Evolutionary conservation across 176 grass and related monocot species (phyloP).

Genomic region (Coix lacrymajobi): DNA sequence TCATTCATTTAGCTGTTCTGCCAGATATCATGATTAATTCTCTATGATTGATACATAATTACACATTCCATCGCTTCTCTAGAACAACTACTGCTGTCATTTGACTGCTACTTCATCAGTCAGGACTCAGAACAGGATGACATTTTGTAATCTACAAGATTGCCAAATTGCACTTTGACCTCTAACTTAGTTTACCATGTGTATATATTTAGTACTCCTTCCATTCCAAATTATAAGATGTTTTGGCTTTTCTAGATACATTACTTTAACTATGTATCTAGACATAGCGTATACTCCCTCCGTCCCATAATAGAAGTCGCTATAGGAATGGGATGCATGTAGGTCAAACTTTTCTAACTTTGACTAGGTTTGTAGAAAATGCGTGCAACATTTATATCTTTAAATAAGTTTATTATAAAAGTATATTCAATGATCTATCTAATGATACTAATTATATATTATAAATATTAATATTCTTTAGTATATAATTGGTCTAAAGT

Average conservation of each 20-base stretch:
- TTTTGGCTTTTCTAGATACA: not conserved
- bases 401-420: too few relatives aligned
- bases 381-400: too few relatives aligned
- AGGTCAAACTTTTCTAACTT: too few relatives aligned
- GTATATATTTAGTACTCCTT: not conserved
- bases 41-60: not conserved
- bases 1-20: conserved; percentile 2
- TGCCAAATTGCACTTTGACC: not conserved
- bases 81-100: not conserved
- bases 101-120: not conserved
- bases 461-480: too few relatives aligned
- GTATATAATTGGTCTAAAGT: too few relatives aligned
- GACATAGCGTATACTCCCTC: too few relatives aligned
- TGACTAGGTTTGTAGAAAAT: too few relatives aligned
- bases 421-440: too few relatives aligned
- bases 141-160: not conserved
- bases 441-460: too few relatives aligned
- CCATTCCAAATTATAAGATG: not conserved
- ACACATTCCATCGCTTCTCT: not conserved
- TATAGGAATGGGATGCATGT: too few relatives aligned
- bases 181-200: not conserved
- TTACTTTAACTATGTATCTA: not conserved
- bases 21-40: not conserved
- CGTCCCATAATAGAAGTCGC: too few relatives aligned
- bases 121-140: not conserved